A percentile compares a stretch with the other conserved stretches of the same genome.
phyloP scores from a whole-genome alignment of 2,329 filamentous ascomycete species.

The Aureobasidium lini region DNA sequence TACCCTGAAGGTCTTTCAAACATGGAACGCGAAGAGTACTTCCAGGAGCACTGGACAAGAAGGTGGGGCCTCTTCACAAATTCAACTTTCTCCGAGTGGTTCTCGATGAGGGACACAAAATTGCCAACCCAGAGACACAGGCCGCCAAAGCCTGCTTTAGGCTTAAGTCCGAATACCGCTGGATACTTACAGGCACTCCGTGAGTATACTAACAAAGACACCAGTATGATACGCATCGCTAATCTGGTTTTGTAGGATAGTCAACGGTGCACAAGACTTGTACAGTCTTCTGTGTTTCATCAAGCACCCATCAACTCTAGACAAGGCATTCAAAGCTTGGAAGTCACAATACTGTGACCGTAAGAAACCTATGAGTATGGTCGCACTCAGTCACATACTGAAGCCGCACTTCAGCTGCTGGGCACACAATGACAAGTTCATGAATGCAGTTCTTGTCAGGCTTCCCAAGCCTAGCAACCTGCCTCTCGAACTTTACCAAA shows the following conservation, averaged over 20 bases:
- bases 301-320: neutral
- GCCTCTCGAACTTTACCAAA: conserved; percentile 42
- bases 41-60: conserved; percentile 24
- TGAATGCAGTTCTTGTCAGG: conserved; percentile 46
- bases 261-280: conserved; percentile 27
- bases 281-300: conserved; percentile 41
- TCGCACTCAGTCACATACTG: neutral
- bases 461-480: conserved; percentile 43
- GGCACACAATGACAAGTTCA: conserved; percentile 47
- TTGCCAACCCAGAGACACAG: conserved; percentile 42
- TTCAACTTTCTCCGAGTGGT: conserved; percentile 46
- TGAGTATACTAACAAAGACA: neutral
- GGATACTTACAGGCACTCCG: conserved; percentile 39
- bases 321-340: neutral
- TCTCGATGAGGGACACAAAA: conserved; percentile 50
- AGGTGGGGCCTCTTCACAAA: conserved; percentile 32
- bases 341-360: neutral
- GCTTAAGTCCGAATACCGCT: conserved; percentile 32
- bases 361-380: neutral
- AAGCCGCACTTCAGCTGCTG: conserved; percentile 45
- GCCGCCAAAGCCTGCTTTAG: conserved; percentile 41
- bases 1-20: neutral
- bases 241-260: conserved; percentile 19
- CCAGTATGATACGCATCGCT: neutral
- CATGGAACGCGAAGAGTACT: conserved; percentile 34